Base-by-base conservation (phyloP, 2,329 filamentous ascomycete genomes). In the Apiospora saccharicola region DNA sequence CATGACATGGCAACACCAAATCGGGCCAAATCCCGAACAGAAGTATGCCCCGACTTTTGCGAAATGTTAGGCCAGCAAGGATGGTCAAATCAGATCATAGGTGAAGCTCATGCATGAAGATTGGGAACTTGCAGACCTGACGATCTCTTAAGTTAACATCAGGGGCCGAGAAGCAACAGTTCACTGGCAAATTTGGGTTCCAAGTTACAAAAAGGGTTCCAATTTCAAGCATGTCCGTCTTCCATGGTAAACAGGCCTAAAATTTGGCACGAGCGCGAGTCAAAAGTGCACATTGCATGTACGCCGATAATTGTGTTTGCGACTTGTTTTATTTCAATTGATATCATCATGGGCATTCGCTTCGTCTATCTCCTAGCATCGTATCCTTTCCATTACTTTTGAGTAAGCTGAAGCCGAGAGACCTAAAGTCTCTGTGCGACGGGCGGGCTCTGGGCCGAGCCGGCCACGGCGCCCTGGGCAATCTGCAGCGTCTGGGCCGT, bases 381-480 rank as follows among this genome's bases (percentile, higher is more conserved):
- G 1, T 37, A 34, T 57, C 26, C 10, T 61, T 61, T 3, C 1
- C 8, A 30, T 57, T 16, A 13, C 13, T 14, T 2, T 2, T 30
- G 4, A 30, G 26, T 30, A 30, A 30, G 26, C 26, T 30, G 26
- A 30, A 30, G n/a, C 26, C 26, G 26, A 30, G 16, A 69, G 22
- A 70, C 44, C 10, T 70, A 57, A 1, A 70, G 34, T 57, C 68
- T 49, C 68, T 41, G 19, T 2, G 14, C n/a, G 13, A 30, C 8
- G 14, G 68, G 44, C 47, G 47, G 22, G 19, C 26, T 22, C 47
- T 53, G 37, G 3, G 68, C 47, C 3, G 68, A 57, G 1, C 68
- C 68, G 22, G 68, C 19, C 3, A 70, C 68, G 6, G 68, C 68
- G 37, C 68, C 68, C 34, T 70, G 68, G 14, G 68, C 68, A 4